Conservation (phyloP, 441 rosid species). For the Croton laevigatus region DNA sequence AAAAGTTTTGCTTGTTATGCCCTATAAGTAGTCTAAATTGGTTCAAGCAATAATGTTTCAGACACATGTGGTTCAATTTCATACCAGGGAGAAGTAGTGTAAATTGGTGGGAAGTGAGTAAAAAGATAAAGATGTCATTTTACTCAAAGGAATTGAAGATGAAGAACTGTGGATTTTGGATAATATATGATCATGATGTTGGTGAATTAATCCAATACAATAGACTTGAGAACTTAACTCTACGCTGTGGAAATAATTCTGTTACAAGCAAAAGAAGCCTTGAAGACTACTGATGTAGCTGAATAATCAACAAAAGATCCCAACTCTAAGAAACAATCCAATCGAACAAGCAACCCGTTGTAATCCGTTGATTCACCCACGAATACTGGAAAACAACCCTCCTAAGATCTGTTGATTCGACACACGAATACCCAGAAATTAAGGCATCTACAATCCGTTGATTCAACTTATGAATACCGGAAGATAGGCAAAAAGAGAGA, state of each 20-base stretch:
- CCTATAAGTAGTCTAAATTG: too few species aligned
- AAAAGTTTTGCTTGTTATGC: too few species aligned
- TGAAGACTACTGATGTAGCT: neutral
- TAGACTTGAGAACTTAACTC: neutral
- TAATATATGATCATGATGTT: conserved; percentile 17
- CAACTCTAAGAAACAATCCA: too few species aligned
- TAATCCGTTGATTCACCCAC: too few species aligned
- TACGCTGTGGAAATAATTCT: neutral
- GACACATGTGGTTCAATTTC: conserved; percentile 18
- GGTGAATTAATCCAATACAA: conserved; percentile 11
- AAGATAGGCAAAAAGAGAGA: too few species aligned
- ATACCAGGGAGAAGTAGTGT: conserved; percentile 8
- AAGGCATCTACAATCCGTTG: too few species aligned
- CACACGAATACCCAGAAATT: too few species aligned
- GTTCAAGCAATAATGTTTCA: neutral
- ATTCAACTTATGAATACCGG: too few species aligned
- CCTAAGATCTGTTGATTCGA: too few species aligned
- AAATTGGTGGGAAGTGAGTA: conserved; percentile 13
- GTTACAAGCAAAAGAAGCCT: conserved; percentile 10
- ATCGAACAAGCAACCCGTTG: too few species aligned
- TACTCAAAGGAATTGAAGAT: conserved; percentile 13
- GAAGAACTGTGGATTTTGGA: conserved; percentile 15
- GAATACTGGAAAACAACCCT: too few species aligned
- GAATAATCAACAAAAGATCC: too few species aligned
- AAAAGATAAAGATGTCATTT: conserved; percentile 6